phyloP scores from a whole-genome alignment of 495 filamentous ascomycete species.

The Letharia columbiana region DNA sequence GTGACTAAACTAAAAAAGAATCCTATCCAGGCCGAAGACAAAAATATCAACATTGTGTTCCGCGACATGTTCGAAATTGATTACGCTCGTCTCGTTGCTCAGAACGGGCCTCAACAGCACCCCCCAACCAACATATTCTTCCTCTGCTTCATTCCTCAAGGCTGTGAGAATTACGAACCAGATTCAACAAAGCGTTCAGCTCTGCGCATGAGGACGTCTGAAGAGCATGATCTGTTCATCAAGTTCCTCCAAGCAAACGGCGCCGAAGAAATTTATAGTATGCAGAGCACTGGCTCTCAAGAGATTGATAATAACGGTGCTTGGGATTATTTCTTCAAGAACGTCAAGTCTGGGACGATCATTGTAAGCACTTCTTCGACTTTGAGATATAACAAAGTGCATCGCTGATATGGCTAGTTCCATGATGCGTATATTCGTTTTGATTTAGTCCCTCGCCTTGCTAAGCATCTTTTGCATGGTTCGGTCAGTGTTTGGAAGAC shows the following conservation, averaged over 20 bases:
- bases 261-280: conserved; percentile 29
- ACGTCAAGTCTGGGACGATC: conserved; percentile 31
- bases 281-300: conserved; percentile 9
- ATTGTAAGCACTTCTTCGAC: conserved; percentile 30
- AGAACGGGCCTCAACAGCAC: conserved; percentile 20
- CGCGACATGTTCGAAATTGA: conserved; percentile 23
- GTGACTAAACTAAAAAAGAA: conserved; percentile 6
- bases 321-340: conserved; percentile 36
- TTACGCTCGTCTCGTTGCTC: conserved; percentile 18
- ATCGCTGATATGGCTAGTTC: conserved; percentile 25
- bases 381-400: neutral
- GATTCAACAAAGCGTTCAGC: conserved; percentile 11
- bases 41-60: conserved; percentile 18
- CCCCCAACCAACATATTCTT: conserved; percentile 28
- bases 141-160: conserved; percentile 31
- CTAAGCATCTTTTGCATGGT: conserved; percentile 21
- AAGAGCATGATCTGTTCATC: conserved; percentile 29
- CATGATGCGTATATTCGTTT: conserved; percentile 34
- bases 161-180: conserved; percentile 16
- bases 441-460: conserved; percentile 29
- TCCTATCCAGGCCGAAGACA: conserved; percentile 11
- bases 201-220: conserved; percentile 6
- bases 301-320: conserved; percentile 27
- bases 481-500: conserved; percentile 33
- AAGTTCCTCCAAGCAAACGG: conserved; percentile 29